Conservation (phyloP, 2,329 filamentous ascomycete genomes). For the Neopestalotiopsis clavispora region DNA sequence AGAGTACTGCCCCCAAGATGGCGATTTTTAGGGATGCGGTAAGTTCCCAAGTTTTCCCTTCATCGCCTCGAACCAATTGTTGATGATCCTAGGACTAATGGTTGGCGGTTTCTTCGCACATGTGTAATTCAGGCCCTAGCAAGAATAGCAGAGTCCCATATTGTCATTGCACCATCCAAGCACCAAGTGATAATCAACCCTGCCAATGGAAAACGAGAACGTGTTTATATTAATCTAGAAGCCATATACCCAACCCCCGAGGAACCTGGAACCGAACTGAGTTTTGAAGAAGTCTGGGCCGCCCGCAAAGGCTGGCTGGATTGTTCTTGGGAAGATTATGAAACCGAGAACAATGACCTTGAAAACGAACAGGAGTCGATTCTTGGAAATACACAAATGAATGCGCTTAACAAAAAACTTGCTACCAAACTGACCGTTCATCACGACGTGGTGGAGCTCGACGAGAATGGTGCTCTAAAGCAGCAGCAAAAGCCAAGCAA, state of each 20-base stretch:
- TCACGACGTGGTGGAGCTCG: constrained; percentile 51
- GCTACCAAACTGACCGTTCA: constrained; percentile 48
- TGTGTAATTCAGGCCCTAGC: constrained; percentile 60
- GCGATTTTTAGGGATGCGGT: constrained; percentile 95
- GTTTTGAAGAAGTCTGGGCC: constrained; percentile 91
- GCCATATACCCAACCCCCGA: constrained; percentile 81
- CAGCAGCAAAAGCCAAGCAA: constrained; percentile 51
- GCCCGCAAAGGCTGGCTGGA: constrained; percentile 72
- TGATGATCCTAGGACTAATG: constrained; percentile 98
- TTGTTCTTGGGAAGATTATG: constrained; percentile 53
- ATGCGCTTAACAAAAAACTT: constrained; percentile 32
- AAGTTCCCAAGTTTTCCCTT: constrained; percentile 53
- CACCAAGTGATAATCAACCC: constrained; percentile 84
- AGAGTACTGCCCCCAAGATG: constrained; percentile 79
- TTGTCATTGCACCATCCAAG: constrained; percentile 71
- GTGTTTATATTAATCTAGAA: constrained; percentile 85
- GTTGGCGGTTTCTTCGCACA: constrained; percentile 44
- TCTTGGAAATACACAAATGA: constrained; percentile 29
- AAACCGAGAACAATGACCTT: constrained; percentile 16
- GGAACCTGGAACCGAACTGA: constrained; percentile 75
- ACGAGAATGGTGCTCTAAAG: constrained; percentile 64
- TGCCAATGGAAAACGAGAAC: constrained; percentile 80
- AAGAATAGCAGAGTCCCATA: constrained; percentile 65
- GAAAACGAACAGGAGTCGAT: constrained; percentile 26
- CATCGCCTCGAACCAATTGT: constrained; percentile 62